Evolutionary conservation across 2,329 filamentous ascomycete species (phyloP).

Genomic region (Knoxdaviesia proteae): DNA sequence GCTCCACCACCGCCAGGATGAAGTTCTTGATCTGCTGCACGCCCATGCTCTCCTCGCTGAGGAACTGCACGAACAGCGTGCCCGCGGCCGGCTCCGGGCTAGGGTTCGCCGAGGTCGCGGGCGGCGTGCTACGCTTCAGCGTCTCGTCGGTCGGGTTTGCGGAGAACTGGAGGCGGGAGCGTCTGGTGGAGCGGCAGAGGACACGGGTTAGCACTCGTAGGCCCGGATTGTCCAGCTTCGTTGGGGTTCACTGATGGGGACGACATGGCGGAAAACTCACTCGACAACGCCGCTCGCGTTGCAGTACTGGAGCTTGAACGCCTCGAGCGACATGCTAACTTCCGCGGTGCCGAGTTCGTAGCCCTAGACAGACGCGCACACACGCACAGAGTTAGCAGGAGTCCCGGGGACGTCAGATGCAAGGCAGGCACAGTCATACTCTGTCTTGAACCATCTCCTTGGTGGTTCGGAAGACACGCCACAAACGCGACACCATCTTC

Average conservation of each 20-base stretch:
- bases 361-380: constrained; percentile 33
- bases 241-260: neutral
- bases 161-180: constrained; percentile 68
- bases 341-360: constrained; percentile 85
- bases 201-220: no score
- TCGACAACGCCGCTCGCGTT: constrained; percentile 53
- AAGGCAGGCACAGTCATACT: constrained; percentile 33
- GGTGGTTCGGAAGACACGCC: constrained; percentile 83
- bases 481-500: constrained; percentile 46
- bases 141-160: constrained; percentile 68
- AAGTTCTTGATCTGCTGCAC: constrained; percentile 86
- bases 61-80: constrained; percentile 86
- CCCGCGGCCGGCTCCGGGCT: constrained; percentile 58
- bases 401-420: neutral
- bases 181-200: constrained; percentile 27
- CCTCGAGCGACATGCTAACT: constrained; percentile 65
- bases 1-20: constrained; percentile 57
- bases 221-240: neutral
- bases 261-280: constrained; percentile 26
- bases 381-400: neutral
- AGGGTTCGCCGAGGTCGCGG: constrained; percentile 46
- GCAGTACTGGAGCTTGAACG: constrained; percentile 55
- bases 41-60: constrained; percentile 57
- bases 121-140: constrained; percentile 42
- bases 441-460: constrained; percentile 89